These are phyloP conservation scores for Gynandropsis gynandra DNA, from an alignment of 345 rosid species.

Conservation along the genomic window DNA sequence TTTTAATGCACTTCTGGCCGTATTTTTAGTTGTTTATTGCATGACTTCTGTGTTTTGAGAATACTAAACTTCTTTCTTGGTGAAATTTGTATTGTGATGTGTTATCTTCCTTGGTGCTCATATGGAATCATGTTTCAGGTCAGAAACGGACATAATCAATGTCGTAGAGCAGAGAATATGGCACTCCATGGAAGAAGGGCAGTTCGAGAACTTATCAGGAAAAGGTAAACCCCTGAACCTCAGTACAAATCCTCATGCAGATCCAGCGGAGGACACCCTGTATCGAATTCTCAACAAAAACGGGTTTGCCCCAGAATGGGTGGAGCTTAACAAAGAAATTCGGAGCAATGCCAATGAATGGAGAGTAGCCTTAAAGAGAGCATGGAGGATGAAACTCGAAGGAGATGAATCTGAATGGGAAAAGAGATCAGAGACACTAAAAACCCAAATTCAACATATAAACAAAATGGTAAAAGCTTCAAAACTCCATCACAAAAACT, in stretches of 20 bases:
- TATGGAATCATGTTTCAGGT: constrained; percentile 33
- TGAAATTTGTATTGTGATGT: not conserved
- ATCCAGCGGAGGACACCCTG: constrained; percentile 85
- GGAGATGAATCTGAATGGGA: constrained; percentile 50
- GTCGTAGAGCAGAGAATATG: constrained; percentile 92
- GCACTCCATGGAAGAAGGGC: constrained; percentile 97
- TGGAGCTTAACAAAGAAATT: constrained; percentile 86
- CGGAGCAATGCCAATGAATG: constrained; percentile 48
- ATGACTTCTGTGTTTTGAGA: too few relatives aligned
- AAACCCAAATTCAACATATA: constrained; percentile 52
- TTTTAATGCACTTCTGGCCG: too few relatives aligned
- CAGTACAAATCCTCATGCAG: constrained; percentile 58
- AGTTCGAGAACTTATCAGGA: constrained; percentile 86
- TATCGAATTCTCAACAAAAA: constrained; percentile 76
- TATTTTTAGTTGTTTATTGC: too few relatives aligned
- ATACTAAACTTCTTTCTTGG: too few relatives aligned
- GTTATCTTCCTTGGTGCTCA: constrained; percentile 7
- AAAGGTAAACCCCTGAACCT: constrained; percentile 86
- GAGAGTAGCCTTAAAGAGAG: constrained; percentile 62
- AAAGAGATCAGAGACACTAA: constrained; percentile 37
- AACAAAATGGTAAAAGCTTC: constrained; percentile 55
- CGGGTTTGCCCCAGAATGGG: constrained; percentile 88
- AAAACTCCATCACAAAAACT: too few relatives aligned
- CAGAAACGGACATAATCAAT: constrained; percentile 78
- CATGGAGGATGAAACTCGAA: constrained; percentile 45